Conservation (phyloP, 805 yeast species). For the Dipodascus albidus region DNA sequence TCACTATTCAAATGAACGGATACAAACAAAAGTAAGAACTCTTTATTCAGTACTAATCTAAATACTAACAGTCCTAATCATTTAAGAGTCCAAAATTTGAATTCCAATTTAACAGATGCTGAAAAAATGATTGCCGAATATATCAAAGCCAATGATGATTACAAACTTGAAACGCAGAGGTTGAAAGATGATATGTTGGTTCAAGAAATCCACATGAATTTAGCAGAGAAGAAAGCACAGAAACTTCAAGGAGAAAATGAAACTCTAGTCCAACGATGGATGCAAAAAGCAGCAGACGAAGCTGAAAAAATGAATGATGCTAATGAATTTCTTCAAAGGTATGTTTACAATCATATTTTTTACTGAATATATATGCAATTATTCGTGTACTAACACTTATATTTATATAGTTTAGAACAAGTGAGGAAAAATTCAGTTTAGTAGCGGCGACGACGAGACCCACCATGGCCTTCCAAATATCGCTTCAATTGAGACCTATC, state of each 20-base stretch:
- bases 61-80: not conserved
- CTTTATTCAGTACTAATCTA: too few species aligned
- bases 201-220: conserved; percentile 48
- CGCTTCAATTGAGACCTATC: conserved; percentile 21
- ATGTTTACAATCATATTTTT: not conserved
- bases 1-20: not conserved
- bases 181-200: conserved; percentile 33
- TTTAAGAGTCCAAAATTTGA: not conserved
- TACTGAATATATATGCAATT: not conserved
- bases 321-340: conserved; percentile 25
- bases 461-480: conserved; percentile 6
- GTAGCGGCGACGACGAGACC: not conserved
- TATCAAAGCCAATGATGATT: not conserved
- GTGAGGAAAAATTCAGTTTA: not conserved
- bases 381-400: not conserved
- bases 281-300: conserved; percentile 43
- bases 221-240: conserved; percentile 30
- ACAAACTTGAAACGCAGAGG: not conserved
- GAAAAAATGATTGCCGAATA: not conserved
- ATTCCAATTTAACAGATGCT: not conserved
- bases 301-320: conserved; percentile 48
- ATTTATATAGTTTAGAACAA: not conserved
- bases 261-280: conserved; percentile 45
- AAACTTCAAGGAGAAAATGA: conserved; percentile 38
- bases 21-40: not conserved